These are phyloP conservation scores for Xanthoceras sorbifolium DNA, from an alignment of 345 rosid species.

Conservation along the genomic window DNA sequence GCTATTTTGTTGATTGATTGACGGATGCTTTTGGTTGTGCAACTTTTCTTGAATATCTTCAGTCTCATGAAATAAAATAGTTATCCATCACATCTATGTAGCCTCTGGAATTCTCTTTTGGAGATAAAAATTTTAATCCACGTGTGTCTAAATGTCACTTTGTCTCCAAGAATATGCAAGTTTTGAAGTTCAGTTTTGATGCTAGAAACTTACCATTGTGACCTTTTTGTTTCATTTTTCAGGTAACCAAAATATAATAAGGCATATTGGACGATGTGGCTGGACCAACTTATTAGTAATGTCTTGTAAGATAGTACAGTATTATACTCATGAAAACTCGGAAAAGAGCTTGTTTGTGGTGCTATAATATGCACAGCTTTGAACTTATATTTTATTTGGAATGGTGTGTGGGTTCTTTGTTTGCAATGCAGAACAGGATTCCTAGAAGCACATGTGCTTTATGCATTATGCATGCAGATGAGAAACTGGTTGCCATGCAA, in stretches of 20 bases:
- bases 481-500: not conserved
- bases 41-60: not conserved
- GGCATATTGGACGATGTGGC: conserved; percentile 10
- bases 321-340: not conserved
- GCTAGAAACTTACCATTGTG: not conserved
- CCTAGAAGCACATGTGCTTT: not conserved
- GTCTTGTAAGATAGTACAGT: conserved; percentile 9
- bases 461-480: not conserved
- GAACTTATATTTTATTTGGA: not conserved
- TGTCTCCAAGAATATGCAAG: not conserved
- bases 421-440: not conserved
- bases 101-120: not conserved
- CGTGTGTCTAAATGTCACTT: not conserved
- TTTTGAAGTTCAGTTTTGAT: not conserved
- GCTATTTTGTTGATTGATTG: not conserved
- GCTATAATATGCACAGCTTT: not conserved
- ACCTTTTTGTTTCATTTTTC: not conserved
- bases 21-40: not conserved
- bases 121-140: not conserved
- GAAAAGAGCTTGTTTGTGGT: conserved; percentile 5
- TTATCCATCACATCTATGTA: not conserved
- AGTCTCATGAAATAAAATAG: not conserved
- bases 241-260: conserved; percentile 14
- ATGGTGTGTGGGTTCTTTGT: conserved; percentile 2
- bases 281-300: conserved; percentile 3